These are phyloP conservation scores for Septoria linicola DNA, from an alignment of 2,329 filamentous ascomycete species.

Conservation along the genomic window DNA sequence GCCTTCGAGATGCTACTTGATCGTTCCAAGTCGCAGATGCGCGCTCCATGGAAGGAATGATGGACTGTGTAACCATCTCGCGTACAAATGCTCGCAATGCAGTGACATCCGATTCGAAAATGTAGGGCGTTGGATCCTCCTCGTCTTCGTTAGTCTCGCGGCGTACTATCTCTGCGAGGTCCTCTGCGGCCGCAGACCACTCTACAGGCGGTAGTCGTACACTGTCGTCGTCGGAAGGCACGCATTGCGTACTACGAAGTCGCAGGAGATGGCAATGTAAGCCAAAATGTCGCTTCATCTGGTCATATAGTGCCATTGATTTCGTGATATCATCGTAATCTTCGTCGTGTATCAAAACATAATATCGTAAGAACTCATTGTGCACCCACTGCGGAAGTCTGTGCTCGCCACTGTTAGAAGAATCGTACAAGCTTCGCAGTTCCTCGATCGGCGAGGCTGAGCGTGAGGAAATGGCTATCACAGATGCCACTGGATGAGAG, in stretches of 20 bases:
- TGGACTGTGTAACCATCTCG: conserved; percentile 92
- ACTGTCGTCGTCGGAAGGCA: conserved; percentile 88
- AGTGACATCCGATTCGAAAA: conserved; percentile 89
- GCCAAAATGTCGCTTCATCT: conserved; percentile 99
- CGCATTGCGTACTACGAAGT: conserved; percentile 78
- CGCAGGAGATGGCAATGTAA: conserved; percentile 90
- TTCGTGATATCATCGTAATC: conserved; percentile 89
- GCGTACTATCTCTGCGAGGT: conserved; percentile 66
- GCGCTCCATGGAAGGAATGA: conserved; percentile 95
- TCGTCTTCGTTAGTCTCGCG: conserved; percentile 61
- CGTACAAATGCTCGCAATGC: conserved; percentile 86
- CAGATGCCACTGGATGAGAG: conserved; percentile 86
- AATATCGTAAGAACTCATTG: conserved; percentile 90
- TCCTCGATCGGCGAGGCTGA: conserved; percentile 83
- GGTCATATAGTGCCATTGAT: conserved; percentile 87
- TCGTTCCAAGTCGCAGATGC: conserved; percentile 93
- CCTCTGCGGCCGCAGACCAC: conserved; percentile 86
- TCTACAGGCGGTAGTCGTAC: conserved; percentile 76
- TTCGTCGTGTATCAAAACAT: conserved; percentile 94
- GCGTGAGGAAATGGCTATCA: conserved; percentile 91
- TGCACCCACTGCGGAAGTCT: conserved; percentile 82
- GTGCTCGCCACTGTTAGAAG: conserved; percentile 74
- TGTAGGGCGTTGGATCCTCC: conserved; percentile 70
- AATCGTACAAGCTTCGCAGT: conserved; percentile 76
- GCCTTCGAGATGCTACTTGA: conserved; percentile 84